These are phyloP conservation scores for Colletotrichum sp. DNA, from an alignment of 2,329 filamentous ascomycete species.

Conservation along the genomic window DNA sequence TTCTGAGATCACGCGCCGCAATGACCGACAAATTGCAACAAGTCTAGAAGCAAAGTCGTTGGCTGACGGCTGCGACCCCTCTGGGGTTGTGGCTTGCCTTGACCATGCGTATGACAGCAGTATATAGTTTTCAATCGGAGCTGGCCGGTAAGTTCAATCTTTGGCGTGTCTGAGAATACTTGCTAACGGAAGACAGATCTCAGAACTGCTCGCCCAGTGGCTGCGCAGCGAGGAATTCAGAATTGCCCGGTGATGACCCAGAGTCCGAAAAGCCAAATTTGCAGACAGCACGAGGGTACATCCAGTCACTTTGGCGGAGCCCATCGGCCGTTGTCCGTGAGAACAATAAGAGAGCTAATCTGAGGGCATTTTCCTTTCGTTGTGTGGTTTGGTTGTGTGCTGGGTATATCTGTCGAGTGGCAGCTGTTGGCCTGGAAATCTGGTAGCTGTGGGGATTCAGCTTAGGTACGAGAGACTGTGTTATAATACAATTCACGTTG, in stretches of 20 bases:
- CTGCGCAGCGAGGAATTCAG: conserved; percentile 11
- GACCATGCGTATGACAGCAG: conserved; percentile 21
- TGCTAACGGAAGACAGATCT: conserved; percentile 2
- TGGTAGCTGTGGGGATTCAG: neutral
- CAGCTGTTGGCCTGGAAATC: neutral
- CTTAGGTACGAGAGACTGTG: neutral
- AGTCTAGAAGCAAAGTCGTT: conserved; percentile 4
- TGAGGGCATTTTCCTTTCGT: conserved; percentile 33
- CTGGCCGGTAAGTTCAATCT: conserved; percentile 19
- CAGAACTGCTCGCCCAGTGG: conserved; percentile 11
- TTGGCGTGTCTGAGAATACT: neutral
- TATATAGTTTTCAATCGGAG: conserved; percentile 48
- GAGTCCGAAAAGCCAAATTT: conserved; percentile 46
- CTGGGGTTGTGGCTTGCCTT: neutral
- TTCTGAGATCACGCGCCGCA: conserved; percentile 19
- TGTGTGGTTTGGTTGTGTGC: neutral
- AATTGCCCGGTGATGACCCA: conserved; percentile 39
- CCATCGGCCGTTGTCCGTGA: conserved; percentile 37
- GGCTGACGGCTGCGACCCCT: conserved; percentile 2
- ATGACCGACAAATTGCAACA: conserved; percentile 25
- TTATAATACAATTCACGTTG: neutral
- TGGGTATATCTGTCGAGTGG: neutral
- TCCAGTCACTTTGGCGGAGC: conserved; percentile 11
- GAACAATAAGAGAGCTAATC: conserved; percentile 47
- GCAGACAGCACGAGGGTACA: conserved; percentile 36